phyloP scores from a whole-genome alignment of 2,329 filamentous ascomycete genomes.

The Ceratocystis papillata region DNA sequence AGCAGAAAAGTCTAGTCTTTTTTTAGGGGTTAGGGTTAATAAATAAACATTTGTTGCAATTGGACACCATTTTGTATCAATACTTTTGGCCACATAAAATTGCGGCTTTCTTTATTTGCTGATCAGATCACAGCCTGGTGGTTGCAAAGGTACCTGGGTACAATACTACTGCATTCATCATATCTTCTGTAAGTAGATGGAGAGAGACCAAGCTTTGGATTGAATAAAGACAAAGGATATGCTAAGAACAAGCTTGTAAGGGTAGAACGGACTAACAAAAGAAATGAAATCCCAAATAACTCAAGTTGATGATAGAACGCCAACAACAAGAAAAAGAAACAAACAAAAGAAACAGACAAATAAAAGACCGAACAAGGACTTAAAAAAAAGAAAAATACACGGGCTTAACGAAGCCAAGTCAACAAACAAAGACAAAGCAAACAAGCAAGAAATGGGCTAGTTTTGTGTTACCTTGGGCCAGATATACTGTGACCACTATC shows the following conservation, averaged over 20 bases:
- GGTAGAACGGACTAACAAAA: neutral
- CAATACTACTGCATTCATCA: too few species aligned
- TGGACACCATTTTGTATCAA: too few species aligned
- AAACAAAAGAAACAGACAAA: constrained; percentile 11
- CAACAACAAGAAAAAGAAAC: neutral
- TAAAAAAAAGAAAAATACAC: neutral
- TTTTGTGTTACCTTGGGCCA: constrained; percentile 21
- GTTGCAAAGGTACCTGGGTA: too few species aligned
- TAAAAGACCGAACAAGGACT: neutral
- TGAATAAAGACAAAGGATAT: neutral
- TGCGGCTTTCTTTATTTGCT: too few species aligned
- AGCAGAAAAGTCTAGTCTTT: too few species aligned
- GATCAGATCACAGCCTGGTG: too few species aligned
- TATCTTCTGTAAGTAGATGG: too few species aligned
- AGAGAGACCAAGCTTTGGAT: too few species aligned
- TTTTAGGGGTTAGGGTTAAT: too few species aligned
- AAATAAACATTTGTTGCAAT: too few species aligned
- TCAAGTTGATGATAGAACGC: neutral
- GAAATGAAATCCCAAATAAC: neutral
- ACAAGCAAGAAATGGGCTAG: constrained; percentile 17
- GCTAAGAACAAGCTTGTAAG: neutral
- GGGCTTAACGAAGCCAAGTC: neutral
- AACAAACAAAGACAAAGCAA: constrained; percentile 10
- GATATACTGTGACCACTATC: constrained; percentile 24
- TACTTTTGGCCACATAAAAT: too few species aligned